phyloP scores from a whole-genome alignment of 768 basidiomycete genomes.

The Mycena sanguinolenta region DNA sequence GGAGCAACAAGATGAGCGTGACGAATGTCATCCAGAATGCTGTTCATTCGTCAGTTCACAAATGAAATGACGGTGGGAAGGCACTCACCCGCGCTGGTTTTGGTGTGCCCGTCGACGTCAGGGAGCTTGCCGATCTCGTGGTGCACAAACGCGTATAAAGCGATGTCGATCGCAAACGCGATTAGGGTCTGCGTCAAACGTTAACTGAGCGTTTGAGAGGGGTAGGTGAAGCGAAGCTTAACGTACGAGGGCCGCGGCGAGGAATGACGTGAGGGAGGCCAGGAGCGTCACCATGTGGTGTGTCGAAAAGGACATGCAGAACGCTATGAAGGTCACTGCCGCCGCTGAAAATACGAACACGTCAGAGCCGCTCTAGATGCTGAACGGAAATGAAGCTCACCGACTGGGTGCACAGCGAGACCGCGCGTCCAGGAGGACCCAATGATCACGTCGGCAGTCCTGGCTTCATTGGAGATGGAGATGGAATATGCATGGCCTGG shows the following conservation, averaged over 20 bases:
- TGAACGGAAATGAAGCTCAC: constrained; percentile 55
- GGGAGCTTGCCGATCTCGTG: constrained; percentile 67
- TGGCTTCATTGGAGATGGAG: constrained; percentile 52
- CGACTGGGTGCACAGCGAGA: constrained; percentile 81
- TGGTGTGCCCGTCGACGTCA: constrained; percentile 59
- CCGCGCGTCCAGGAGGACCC: constrained; percentile 78
- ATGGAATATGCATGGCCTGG: constrained; percentile 71
- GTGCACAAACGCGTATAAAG: constrained; percentile 73
- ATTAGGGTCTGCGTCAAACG: constrained; percentile 61
- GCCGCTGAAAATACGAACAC: constrained; percentile 52
- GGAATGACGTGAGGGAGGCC: constrained; percentile 76
- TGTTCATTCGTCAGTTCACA: constrained; percentile 37
- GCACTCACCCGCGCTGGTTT: constrained; percentile 70
- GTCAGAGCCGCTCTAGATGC: neutral
- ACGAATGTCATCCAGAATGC: constrained; percentile 85
- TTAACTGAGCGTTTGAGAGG: constrained; percentile 10
- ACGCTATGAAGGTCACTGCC: constrained; percentile 73
- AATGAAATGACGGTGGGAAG: constrained; percentile 36
- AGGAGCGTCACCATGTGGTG: constrained; percentile 70
- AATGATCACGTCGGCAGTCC: constrained; percentile 56
- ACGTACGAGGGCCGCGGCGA: constrained; percentile 68
- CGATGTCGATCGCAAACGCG: constrained; percentile 83
- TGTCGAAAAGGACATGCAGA: constrained; percentile 71
- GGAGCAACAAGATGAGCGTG: constrained; percentile 70
- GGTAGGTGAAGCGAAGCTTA: neutral